Percentiles rank a stretch among this genome's conserved stretches.
Conservation (phyloP, 257 asterid species). For the Solanum chmielewskii region DNA sequence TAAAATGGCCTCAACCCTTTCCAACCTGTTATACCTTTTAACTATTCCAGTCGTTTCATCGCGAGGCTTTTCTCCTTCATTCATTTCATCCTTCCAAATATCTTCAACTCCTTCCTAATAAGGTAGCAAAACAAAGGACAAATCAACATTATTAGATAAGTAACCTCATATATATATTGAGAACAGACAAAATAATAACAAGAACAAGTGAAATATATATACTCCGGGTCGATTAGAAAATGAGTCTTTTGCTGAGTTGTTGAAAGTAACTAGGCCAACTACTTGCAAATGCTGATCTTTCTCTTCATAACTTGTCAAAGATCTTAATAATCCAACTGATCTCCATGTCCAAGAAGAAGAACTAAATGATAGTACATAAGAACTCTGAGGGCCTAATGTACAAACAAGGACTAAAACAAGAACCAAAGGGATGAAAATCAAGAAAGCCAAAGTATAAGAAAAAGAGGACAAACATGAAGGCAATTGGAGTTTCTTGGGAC, state of each 20-base stretch:
- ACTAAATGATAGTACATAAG: background rate
- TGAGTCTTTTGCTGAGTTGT: background rate
- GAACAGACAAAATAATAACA: background rate
- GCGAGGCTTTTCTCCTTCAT: background rate
- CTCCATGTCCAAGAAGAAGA: conserved; percentile 13
- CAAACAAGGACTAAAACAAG: conserved; percentile 8
- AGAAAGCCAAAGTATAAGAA: background rate
- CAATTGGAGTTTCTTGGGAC: conserved; percentile 11
- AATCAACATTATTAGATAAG: background rate
- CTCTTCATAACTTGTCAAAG: background rate
- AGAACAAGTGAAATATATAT: background rate
- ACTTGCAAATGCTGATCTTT: background rate
- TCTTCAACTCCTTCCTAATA: background rate
- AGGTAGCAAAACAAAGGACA: background rate
- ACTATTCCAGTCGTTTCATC: background rate
- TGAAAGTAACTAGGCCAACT: background rate
- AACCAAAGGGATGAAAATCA: conserved; percentile 17
- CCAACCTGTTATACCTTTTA: conserved; percentile 5
- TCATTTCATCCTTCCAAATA: background rate
- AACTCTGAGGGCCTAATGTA: background rate
- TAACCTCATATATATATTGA: background rate
- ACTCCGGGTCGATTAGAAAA: background rate
- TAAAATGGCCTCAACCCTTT: conserved; percentile 15
- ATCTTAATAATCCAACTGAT: background rate
- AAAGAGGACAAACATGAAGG: background rate